Percentiles rank a stretch among this genome's conserved stretches.
Evolutionary conservation across 2,329 filamentous ascomycete genomes (phyloP).

Genomic region (Trichophaea hybrida): DNA sequence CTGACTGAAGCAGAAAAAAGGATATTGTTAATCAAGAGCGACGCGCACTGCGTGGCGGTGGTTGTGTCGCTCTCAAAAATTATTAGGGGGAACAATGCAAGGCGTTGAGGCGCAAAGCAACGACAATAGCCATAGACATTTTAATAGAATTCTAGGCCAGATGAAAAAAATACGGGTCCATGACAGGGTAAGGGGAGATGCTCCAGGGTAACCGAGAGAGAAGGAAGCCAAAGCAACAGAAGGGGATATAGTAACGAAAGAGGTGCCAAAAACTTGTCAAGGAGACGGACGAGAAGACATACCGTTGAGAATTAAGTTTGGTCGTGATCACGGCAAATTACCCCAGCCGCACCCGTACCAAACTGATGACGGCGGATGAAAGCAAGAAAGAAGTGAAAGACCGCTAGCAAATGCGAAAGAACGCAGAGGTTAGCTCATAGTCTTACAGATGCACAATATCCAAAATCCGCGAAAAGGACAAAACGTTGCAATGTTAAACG

Average conservation of each 20-base stretch:
- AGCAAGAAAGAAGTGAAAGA: not conserved
- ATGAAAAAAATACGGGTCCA: not conserved
- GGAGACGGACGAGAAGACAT: not conserved
- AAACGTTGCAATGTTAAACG: not conserved
- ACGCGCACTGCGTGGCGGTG: not conserved
- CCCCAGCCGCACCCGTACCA: not conserved
- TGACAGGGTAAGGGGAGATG: conserved; percentile 4
- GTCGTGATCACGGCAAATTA: not conserved
- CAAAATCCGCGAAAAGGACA: not conserved
- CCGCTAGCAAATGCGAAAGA: not conserved
- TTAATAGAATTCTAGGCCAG: not conserved
- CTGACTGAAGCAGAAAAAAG: not conserved
- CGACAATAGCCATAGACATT: not conserved
- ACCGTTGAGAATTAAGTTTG: not conserved
- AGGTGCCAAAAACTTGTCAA: not conserved
- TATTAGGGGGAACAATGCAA: not conserved
- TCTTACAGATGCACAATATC: not conserved
- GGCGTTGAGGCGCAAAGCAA: not conserved
- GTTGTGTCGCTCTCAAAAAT: not conserved
- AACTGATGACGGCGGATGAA: not conserved
- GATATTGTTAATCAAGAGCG: not conserved
- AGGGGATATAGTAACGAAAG: not conserved
- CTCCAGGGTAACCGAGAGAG: not conserved
- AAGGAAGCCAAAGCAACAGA: not conserved
- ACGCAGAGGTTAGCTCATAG: not conserved